Percentiles rank a stretch among this genome's conserved stretches.
Evolutionary conservation across 441 rosid species (phyloP).

Genomic region (Isatis lusitanica): DNA sequence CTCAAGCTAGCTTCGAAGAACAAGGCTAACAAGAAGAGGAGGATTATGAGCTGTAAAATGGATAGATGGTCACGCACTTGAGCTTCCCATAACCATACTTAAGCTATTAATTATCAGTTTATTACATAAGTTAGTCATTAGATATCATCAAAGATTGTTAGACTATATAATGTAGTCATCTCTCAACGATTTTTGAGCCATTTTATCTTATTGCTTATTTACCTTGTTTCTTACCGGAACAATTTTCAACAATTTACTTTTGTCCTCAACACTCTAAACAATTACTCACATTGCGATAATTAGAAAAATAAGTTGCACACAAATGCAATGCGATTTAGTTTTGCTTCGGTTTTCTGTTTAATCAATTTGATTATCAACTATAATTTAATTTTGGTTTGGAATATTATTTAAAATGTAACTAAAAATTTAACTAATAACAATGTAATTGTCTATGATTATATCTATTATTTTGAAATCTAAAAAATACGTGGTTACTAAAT

Average conservation of each 20-base stretch:
- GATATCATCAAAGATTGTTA: background rate
- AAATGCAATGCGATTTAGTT: no score
- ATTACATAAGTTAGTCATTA: background rate
- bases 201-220: background rate
- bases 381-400: background rate
- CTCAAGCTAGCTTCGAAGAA: slow-evolving; percentile 67
- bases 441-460: background rate
- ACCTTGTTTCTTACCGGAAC: no score
- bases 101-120: background rate
- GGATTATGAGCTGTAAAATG: slow-evolving; percentile 44
- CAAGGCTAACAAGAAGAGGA: slow-evolving; percentile 69
- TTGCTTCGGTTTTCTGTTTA: background rate
- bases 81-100: background rate
- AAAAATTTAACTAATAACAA: background rate
- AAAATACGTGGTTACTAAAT: background rate
- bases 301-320: no score
- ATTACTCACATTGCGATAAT: no score
- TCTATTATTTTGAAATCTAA: no score
- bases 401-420: background rate
- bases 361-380: background rate
- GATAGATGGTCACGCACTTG: slow-evolving; percentile 13
- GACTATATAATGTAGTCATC: background rate
- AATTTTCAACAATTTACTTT: no score
- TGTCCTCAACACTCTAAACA: no score
- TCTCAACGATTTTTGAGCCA: background rate